Conservation (phyloP, 495 filamentous ascomycete species). For the Paragyromitra xinjiangensis region DNA sequence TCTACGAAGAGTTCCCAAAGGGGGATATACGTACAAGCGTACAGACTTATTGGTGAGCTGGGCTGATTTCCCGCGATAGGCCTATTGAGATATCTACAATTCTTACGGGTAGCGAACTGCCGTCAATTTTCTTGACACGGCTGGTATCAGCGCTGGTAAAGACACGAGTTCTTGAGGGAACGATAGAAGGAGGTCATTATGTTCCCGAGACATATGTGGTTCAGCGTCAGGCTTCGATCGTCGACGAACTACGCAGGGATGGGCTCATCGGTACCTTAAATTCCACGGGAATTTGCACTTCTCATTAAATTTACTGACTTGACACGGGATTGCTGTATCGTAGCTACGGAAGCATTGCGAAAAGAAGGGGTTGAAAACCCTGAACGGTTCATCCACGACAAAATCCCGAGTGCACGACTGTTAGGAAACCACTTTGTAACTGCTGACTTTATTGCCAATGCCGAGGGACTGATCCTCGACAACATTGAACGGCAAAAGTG, state of each 20-base stretch:
- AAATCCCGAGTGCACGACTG: slow-evolving; percentile 38
- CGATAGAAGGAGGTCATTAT: slow-evolving; percentile 39
- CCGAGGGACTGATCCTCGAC: slow-evolving; percentile 34
- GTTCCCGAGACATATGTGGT: slow-evolving; percentile 41
- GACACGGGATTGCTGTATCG: slow-evolving; percentile 6
- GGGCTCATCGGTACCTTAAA: slow-evolving; percentile 46
- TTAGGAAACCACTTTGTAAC: slow-evolving; percentile 51
- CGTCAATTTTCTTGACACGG: slow-evolving; percentile 37
- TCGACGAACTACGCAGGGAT: slow-evolving; percentile 38
- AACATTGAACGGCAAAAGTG: slow-evolving; percentile 50
- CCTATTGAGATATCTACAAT: slow-evolving; percentile 46
- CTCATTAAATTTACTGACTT: slow-evolving; percentile 6
- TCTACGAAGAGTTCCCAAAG: background rate
- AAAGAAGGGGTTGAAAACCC: slow-evolving; percentile 40
- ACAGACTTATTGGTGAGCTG: slow-evolving; percentile 23
- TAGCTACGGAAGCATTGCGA: slow-evolving; percentile 41
- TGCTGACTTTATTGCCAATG: slow-evolving; percentile 41
- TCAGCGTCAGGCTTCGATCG: slow-evolving; percentile 33
- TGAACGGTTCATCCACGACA: slow-evolving; percentile 40
- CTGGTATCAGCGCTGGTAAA: slow-evolving; percentile 42
- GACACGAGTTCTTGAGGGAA: slow-evolving; percentile 42
- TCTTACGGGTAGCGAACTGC: slow-evolving; percentile 35
- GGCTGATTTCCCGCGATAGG: slow-evolving; percentile 29
- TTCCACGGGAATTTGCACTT: slow-evolving; percentile 6
- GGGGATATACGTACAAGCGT: background rate